Conservation (phyloP, 331 rosid genomes). For the Telfairia occidentalis region DNA sequence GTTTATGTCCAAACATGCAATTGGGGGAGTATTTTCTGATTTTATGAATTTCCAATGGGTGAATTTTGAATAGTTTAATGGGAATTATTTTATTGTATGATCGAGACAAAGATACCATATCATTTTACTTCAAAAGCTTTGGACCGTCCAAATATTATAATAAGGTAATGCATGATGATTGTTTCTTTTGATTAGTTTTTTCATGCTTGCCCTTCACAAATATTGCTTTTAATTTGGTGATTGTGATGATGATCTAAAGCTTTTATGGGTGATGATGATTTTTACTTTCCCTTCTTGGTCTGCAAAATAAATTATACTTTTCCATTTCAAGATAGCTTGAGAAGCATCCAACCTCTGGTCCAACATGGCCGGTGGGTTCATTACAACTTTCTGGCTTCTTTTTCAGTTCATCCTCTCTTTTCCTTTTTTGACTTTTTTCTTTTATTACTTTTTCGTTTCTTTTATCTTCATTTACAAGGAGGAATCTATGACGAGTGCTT, state of each 20-base stretch:
- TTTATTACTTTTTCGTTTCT: constrained; percentile 11
- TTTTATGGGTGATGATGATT: background rate
- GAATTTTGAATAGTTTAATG: background rate
- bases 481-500: constrained; percentile 35
- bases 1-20: background rate
- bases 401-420: constrained; percentile 16
- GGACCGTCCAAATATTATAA: constrained; percentile 9
- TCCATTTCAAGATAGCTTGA: constrained; percentile 34
- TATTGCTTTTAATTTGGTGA: background rate
- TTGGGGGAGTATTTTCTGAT: background rate
- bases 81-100: background rate
- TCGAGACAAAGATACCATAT: background rate
- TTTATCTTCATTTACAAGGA: constrained; percentile 10
- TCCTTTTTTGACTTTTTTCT: constrained; percentile 18
- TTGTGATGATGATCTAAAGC: constrained; percentile 2
- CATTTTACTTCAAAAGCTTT: constrained; percentile 1
- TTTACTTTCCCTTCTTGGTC: background rate
- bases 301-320: background rate
- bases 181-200: background rate
- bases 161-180: background rate
- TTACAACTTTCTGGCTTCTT: background rate
- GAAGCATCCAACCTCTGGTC: constrained; percentile 28
- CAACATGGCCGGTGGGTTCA: constrained; percentile 26
- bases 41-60: background rate
- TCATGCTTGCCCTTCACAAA: background rate